phyloP scores from a whole-genome alignment of 768 basidiomycete species.

The Neoboletus subvelutipes region DNA sequence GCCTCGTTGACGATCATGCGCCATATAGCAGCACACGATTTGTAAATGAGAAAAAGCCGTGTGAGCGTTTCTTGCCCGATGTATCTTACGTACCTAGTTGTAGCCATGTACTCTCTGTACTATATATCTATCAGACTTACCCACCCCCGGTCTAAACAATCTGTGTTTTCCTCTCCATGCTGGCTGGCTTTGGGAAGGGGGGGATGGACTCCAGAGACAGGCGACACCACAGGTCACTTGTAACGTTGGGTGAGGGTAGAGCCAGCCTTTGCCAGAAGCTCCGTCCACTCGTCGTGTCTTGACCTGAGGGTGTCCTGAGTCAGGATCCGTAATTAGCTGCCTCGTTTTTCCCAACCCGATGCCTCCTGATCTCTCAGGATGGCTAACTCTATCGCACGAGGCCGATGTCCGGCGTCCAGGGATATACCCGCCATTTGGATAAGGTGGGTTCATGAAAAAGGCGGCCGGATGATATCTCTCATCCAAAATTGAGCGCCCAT shows the following conservation, averaged over 20 bases:
- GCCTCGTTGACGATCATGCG: conserved; percentile 65
- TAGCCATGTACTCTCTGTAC: conserved; percentile 16
- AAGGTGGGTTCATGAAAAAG: neutral
- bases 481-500: neutral
- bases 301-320: neutral
- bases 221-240: neutral
- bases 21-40: conserved; percentile 50
- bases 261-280: neutral
- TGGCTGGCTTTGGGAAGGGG: neutral
- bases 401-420: neutral
- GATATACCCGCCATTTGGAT: conserved; percentile 4
- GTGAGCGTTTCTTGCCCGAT: conserved; percentile 1
- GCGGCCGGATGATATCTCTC: neutral
- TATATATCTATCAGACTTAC: conserved; percentile 7
- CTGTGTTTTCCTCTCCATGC: neutral
- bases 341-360: conserved; percentile 4
- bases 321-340: neutral
- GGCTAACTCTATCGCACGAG: conserved; percentile 21
- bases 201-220: conserved; percentile 5
- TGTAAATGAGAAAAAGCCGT: conserved; percentile 27
- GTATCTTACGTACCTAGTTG: conserved; percentile 9
- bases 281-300: neutral
- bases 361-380: conserved; percentile 8
- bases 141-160: conserved; percentile 1
- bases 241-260: conserved; percentile 3